These are phyloP conservation scores for Amesomyces nigricolor DNA, from an alignment of 2,329 filamentous ascomycete species.

Conservation along the genomic window DNA sequence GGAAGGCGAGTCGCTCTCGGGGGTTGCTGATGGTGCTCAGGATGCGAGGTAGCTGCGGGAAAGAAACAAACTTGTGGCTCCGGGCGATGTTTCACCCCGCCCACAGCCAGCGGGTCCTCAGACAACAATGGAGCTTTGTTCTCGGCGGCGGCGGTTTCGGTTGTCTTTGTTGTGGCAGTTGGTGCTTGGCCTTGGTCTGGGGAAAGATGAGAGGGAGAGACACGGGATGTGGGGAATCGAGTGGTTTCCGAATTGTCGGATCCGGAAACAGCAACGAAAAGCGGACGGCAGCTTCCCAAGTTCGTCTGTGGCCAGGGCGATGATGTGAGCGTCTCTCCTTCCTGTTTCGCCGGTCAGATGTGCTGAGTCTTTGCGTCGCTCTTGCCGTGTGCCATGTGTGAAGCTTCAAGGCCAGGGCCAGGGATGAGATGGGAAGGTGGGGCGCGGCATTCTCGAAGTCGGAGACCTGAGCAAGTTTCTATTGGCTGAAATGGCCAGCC, in stretches of 20 bases:
- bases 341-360: neutral
- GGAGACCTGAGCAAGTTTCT: conserved; percentile 37
- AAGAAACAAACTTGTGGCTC: neutral
- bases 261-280: neutral
- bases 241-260: too few species aligned
- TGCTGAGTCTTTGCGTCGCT: neutral
- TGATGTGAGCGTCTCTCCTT: neutral
- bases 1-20: neutral
- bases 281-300: neutral
- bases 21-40: neutral
- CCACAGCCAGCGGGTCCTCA: too few species aligned
- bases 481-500: conserved; percentile 30
- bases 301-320: conserved; percentile 1
- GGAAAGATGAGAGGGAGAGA: too few species aligned
- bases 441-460: conserved; percentile 18
- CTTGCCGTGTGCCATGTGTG: neutral
- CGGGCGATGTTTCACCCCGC: conserved; percentile 3
- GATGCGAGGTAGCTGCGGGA: neutral
- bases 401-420: conserved; percentile 11
- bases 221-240: too few species aligned
- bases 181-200: too few species aligned
- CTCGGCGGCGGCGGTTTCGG: neutral
- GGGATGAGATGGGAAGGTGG: conserved; percentile 20
- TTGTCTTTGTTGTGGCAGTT: too few species aligned
- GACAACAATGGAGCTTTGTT: too few species aligned